Base-by-base conservation (phyloP, 371 early-diverging fungal species). In the Mortierella sp. region DNA sequence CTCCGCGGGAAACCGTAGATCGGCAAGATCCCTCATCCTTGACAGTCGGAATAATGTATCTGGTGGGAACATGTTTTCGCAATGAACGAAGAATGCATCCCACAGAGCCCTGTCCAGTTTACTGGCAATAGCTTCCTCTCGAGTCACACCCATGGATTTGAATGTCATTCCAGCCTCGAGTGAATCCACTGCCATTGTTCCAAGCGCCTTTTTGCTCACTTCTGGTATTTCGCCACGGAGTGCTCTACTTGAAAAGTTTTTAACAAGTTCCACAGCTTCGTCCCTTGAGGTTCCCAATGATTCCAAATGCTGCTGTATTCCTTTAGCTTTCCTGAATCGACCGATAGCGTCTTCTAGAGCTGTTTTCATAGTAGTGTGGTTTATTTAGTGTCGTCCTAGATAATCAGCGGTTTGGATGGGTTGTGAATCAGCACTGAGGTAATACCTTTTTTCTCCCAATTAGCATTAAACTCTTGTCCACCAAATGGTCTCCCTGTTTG, bases 1-100 rank as follows among this genome's bases (percentile, higher is more conserved):
- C 68, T 95, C 95, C n/a, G 88, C 86, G 1, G 97, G 97, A 60
- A 82, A 90, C 34, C 94, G 86, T 42, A 96, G 68, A 72, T 96
- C 96, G 47, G 90, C 90, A 29, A 93, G 80, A 43, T 87, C 84
- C 61, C 89, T 87, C 34, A 96, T 81, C 26, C 65, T 64, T 4
- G 40, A n/a, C 28, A 80, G 49, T 56, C 75, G 63, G 35, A 65
- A 58, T 26, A 51, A 26, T 2, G 68, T 67, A 13, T 71, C 75
- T 22, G 60, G 54, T 15, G 81, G 75, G 40, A 80, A 68, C 58
- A 67, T 40, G 7, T 29, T 42, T 45, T 74, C 71, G 28, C 60
- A 61, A 22, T 75, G 72, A 4, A 26, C 53, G 31, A 75, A 75
- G 60, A 80, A 80, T 12, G 75, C 71, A 34, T 71, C 62, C 81